Percentiles rank a stretch among this genome's conserved stretches.
Conservation (phyloP, 116 monocot species). For the Phalaenopsis hybrid region DNA sequence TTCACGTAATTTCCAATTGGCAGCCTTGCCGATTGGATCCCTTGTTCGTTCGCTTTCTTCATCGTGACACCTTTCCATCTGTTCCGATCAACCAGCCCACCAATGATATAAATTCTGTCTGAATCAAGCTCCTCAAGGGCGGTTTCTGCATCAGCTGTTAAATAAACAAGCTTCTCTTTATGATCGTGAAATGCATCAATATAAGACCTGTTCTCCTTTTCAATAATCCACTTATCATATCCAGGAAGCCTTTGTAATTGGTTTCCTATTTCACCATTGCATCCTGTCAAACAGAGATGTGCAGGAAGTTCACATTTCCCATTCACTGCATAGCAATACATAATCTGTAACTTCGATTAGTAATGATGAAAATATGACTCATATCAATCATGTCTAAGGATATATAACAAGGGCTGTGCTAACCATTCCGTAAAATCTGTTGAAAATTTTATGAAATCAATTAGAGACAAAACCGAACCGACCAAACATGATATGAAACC, state of each 20-base stretch:
- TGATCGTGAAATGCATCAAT: constrained; percentile 72
- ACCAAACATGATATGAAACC: too few species aligned
- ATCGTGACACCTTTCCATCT: constrained; percentile 89
- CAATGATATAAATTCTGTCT: constrained; percentile 73
- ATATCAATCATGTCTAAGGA: neutral
- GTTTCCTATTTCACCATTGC: constrained; percentile 61
- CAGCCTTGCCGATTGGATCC: constrained; percentile 71
- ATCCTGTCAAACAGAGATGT: constrained; percentile 92
- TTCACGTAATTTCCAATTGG: constrained; percentile 78
- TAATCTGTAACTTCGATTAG: constrained; percentile 70
- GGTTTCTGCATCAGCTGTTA: constrained; percentile 86
- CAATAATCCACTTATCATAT: constrained; percentile 83
- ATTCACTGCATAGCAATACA: constrained; percentile 98
- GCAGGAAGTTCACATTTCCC: constrained; percentile 63
- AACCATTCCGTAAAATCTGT: too few species aligned
- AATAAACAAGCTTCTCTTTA: constrained; percentile 79
- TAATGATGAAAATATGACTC: neutral
- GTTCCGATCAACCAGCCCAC: constrained; percentile 90
- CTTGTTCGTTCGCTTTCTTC: constrained; percentile 88
- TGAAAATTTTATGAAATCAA: too few species aligned
- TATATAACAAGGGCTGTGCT: neutral
- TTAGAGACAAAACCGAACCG: too few species aligned
- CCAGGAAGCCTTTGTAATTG: constrained; percentile 69
- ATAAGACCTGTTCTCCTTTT: constrained; percentile 69
- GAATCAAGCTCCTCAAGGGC: constrained; percentile 74